Evolutionary conservation across 495 filamentous ascomycete genomes (phyloP).

Genomic region (Schizothecium vesticola): DNA sequence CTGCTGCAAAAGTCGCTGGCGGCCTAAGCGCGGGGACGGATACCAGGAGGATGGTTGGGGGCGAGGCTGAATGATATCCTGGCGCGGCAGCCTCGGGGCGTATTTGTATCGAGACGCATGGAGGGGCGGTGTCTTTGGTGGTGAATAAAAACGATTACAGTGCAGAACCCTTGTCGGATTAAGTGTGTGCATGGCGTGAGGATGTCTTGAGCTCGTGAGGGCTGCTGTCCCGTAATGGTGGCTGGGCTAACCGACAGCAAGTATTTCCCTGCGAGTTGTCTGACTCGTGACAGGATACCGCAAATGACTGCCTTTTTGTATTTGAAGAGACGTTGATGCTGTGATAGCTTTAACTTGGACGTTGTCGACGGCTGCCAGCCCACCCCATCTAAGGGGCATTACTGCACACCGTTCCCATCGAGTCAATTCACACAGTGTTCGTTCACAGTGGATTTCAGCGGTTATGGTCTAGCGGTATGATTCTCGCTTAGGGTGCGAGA

Average conservation of each 20-base stretch:
- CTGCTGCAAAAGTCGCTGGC: conserved; percentile 20
- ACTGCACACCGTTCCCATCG: neutral
- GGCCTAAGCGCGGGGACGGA: neutral
- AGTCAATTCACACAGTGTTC: neutral
- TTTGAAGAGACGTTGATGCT: neutral
- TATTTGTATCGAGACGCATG: neutral
- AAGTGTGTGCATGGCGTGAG: neutral
- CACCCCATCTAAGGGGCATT: neutral
- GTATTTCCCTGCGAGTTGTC: neutral
- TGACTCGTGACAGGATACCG: neutral
- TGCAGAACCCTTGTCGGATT: neutral
- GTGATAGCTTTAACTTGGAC: neutral
- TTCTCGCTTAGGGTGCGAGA: conserved; percentile 11
- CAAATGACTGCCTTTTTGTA: too few relatives aligned
- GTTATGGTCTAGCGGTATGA: neutral
- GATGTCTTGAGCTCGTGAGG: neutral
- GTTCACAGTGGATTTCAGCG: neutral
- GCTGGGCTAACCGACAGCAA: neutral
- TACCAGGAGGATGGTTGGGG: neutral
- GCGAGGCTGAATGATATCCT: neutral
- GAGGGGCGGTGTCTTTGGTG: neutral
- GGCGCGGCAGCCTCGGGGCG: neutral
- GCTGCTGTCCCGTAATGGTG: neutral
- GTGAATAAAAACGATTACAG: neutral
- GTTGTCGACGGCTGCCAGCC: too few relatives aligned